Conservation (phyloP, 768 basidiomycete species). For the Hygrophoropsis aurantiaca region DNA sequence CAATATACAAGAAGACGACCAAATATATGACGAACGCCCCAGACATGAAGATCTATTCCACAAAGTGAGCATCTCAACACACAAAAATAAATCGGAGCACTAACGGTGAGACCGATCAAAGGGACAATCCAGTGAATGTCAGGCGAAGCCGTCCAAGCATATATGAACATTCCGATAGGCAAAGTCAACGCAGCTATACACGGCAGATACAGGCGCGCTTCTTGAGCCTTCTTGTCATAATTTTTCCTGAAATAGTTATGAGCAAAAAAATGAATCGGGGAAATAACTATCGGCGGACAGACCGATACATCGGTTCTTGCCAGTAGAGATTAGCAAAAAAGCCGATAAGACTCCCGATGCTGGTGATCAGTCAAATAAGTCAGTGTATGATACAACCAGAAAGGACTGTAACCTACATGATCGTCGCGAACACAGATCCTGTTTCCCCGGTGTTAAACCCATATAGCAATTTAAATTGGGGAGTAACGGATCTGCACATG, state of each 20-base stretch:
- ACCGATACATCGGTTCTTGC: slow-evolving; percentile 54
- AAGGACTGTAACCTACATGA: slow-evolving; percentile 41
- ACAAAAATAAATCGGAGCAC: slow-evolving; percentile 3
- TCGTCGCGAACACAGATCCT: slow-evolving; percentile 58
- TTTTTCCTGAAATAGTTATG: slow-evolving; percentile 28
- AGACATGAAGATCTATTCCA: slow-evolving; percentile 46
- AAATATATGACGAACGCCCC: slow-evolving; percentile 55
- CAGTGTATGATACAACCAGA: not conserved
- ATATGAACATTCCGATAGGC: slow-evolving; percentile 68
- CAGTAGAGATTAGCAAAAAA: slow-evolving; percentile 38
- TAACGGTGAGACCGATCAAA: slow-evolving; percentile 24
- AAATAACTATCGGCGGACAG: slow-evolving; percentile 30
- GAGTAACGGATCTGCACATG: slow-evolving; percentile 47
- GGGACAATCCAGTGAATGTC: slow-evolving; percentile 58
- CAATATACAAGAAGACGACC: slow-evolving; percentile 59
- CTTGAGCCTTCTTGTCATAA: slow-evolving; percentile 36
- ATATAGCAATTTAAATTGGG: slow-evolving; percentile 55
- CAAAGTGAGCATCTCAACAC: slow-evolving; percentile 1
- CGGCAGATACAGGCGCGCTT: slow-evolving; percentile 61
- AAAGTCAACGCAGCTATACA: slow-evolving; percentile 55
- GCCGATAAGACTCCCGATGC: slow-evolving; percentile 52
- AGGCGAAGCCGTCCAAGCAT: slow-evolving; percentile 63
- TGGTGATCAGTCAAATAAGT: slow-evolving; percentile 22
- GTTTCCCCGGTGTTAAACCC: slow-evolving; percentile 59
- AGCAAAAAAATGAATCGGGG: slow-evolving; percentile 7